Evolutionary conservation across 1,284 basidiomycete species (phyloP).

Genomic region (Cystobasidium sp.): DNA sequence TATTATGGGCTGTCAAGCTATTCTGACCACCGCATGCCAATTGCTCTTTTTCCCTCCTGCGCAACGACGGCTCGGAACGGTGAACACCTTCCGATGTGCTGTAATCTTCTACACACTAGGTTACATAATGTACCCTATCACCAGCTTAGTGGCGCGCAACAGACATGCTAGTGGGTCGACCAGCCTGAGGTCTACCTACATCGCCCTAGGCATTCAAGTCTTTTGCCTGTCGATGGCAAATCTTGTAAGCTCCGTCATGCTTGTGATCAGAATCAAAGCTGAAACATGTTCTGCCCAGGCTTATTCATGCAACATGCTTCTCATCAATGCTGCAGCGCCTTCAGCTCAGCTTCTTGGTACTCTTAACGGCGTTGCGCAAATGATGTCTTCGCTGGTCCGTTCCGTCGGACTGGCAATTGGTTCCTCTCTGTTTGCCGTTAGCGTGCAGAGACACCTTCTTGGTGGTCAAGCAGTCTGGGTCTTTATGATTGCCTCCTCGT

Average conservation of each 20-base stretch:
- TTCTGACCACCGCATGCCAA: constrained; percentile 54
- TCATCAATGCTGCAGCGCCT: constrained; percentile 54
- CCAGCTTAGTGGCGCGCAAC: constrained; percentile 51
- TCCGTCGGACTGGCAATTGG: constrained; percentile 46
- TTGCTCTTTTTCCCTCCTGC: constrained; percentile 57
- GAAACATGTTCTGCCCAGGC: constrained; percentile 17
- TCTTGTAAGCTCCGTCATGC: constrained; percentile 9
- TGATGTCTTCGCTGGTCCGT: constrained; percentile 46
- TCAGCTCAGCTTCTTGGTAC: constrained; percentile 51
- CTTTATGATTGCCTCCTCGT: constrained; percentile 44
- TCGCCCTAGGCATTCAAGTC: constrained; percentile 17
- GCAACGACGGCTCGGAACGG: constrained; percentile 55
- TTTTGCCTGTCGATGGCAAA: constrained; percentile 21
- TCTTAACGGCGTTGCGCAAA: constrained; percentile 39
- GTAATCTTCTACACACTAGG: constrained; percentile 55
- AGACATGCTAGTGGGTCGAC: constrained; percentile 18
- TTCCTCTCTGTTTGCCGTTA: constrained; percentile 50
- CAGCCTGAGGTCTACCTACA: not conserved
- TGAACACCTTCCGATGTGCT: constrained; percentile 53
- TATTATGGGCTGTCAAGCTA: constrained; percentile 54
- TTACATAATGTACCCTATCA: constrained; percentile 54
- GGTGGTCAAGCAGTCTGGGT: constrained; percentile 47
- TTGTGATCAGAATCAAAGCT: not conserved
- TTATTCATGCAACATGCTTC: constrained; percentile 54
- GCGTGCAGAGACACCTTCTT: constrained; percentile 39